phyloP scores from a whole-genome alignment of 768 basidiomycete species.

The Clitopilus passeckerianus region DNA sequence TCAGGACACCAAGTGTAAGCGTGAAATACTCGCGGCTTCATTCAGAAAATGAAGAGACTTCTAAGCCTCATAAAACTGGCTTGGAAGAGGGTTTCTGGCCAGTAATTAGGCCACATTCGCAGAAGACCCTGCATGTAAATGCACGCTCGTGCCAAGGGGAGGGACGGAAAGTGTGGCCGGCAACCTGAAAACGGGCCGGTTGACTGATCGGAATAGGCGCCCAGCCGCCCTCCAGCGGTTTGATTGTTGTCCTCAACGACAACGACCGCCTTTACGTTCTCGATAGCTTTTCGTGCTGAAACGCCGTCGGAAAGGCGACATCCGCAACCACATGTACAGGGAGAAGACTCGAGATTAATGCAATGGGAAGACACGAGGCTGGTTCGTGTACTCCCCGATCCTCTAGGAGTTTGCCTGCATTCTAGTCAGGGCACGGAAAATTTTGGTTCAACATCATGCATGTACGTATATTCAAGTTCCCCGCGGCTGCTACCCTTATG shows the following conservation, averaged over 20 bases:
- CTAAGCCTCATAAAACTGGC: no score
- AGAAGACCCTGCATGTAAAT: no score
- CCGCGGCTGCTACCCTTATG: neutral
- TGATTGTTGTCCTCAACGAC: neutral
- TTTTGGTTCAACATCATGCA: neutral
- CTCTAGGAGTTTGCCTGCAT: neutral
- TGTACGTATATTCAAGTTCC: neutral
- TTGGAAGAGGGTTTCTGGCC: neutral
- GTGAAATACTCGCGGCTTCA: no score
- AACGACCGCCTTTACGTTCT: neutral
- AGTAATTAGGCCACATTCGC: neutral
- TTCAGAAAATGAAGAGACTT: no score
- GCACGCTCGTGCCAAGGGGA: no score
- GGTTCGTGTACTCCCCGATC: neutral
- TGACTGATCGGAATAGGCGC: neutral
- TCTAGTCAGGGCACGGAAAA: neutral
- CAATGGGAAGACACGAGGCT: neutral
- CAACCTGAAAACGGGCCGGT: neutral
- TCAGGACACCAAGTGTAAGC: no score
- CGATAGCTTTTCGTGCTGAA: neutral
- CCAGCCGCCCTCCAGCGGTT: neutral
- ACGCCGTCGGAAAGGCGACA: neutral
- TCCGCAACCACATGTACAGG: neutral
- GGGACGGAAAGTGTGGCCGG: neutral
- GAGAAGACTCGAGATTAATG: neutral